phyloP scores from a whole-genome alignment of 192 early-diverging fungal genomes.

The Coemansia brasiliensis region DNA sequence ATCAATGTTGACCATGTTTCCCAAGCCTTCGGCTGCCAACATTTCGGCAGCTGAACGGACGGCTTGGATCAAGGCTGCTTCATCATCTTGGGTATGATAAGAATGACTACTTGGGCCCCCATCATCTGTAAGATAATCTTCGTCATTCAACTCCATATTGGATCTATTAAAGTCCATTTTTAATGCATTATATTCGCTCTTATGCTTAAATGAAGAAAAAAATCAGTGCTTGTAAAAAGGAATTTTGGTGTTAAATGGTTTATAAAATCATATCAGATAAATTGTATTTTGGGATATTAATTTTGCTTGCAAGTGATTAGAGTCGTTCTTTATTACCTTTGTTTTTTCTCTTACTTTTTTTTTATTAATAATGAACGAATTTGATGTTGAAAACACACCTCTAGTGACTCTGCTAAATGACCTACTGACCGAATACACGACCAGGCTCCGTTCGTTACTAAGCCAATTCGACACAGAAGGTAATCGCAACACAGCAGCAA shows the following conservation, averaged over 20 bases:
- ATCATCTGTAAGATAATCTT: background rate
- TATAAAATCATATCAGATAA: no score
- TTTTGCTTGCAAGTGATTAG: background rate
- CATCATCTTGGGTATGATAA: background rate
- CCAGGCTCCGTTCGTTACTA: slow-evolving; percentile 33
- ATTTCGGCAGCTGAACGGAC: slow-evolving; percentile 34
- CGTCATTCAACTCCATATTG: background rate
- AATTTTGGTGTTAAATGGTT: no score
- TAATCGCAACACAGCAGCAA: slow-evolving; percentile 24
- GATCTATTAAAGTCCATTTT: no score
- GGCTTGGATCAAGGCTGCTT: slow-evolving; percentile 22
- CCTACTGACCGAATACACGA: slow-evolving; percentile 35
- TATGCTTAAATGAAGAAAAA: no score
- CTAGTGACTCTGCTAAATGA: slow-evolving; percentile 38
- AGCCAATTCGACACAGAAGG: slow-evolving; percentile 37
- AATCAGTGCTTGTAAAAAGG: no score
- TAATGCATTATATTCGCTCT: no score
- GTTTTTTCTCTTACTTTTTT: background rate
- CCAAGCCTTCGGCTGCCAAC: slow-evolving; percentile 44
- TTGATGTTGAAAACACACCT: slow-evolving; percentile 33
- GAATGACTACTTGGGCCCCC: background rate
- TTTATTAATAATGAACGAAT: slow-evolving; percentile 16
- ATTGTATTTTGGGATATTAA: background rate
- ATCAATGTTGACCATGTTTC: slow-evolving; percentile 37
- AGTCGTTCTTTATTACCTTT: no score